Evolutionary conservation across 768 basidiomycete species (phyloP), one percentile per base, ranked within the genome.

Genomic region (Collybiopsis confluens): DNA sequence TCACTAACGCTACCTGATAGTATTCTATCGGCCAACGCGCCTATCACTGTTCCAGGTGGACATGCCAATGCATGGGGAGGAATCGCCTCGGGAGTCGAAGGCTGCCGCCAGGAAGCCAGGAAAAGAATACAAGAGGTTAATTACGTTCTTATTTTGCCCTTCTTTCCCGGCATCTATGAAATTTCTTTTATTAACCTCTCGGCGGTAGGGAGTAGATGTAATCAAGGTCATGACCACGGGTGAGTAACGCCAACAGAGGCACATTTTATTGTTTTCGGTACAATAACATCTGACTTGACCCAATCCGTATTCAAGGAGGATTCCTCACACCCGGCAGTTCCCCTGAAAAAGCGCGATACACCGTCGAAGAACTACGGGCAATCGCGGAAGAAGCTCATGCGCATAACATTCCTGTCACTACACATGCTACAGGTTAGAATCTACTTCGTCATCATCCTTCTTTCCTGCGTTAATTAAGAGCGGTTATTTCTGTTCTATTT

Each of bases 221-320:
- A 46, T 54, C 44, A 54, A 54, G 45, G 52, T 54, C 16, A 54
- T 54, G 52, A 35, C 42, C 18, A 54, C 52, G 28, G 47, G 47
- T 48, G 20, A 48, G 47, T 48, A 36, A n/a, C n/a, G n/a, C n/a
- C n/a, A n/a, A n/a, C 30, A 6, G 30, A 33, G 13, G 13, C 13
- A 16, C 27, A 28, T 45, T 16, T 45, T 27, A 7, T 1, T 13
- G 9, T 47, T 1, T 21, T 20, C 28, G 28, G 8, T 16, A 16
- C 16, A 36, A 8, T 16, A 16, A 1, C 8, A 35, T 47, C 30
- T 47, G 10, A 48, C 47, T 13, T 48, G 2, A n/a, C n/a, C 15
- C 13, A 37, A n/a, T 16, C 6, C 30, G 38, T 5, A 38, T 23
- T 48, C 13, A 2, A 48, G 52, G 52, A 44, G 52, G 52, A 7